Conservation (phyloP, 768 basidiomycete genomes). For the Grammothele lineata region DNA sequence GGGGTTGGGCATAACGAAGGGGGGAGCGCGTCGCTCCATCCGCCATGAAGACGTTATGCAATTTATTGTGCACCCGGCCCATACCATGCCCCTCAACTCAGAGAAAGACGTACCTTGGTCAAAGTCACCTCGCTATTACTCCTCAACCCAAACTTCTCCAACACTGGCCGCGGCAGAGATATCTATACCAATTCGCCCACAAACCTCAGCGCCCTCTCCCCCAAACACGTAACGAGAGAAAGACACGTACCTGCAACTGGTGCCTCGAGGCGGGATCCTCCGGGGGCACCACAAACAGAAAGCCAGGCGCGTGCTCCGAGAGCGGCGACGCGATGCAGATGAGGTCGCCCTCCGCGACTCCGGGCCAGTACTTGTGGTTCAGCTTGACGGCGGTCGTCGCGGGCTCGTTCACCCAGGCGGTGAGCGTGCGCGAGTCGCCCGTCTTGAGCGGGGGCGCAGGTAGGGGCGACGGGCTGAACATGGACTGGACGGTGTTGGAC, state of each 20-base stretch:
- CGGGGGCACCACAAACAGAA: conserved; percentile 66
- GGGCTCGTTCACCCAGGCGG: conserved; percentile 71
- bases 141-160: conserved; percentile 64
- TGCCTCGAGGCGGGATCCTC: conserved; percentile 59
- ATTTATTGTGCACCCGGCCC: no score
- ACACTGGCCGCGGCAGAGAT: conserved; percentile 68
- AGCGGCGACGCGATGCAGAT: conserved; percentile 46
- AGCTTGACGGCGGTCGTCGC: conserved; percentile 57
- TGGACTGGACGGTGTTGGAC: conserved; percentile 73
- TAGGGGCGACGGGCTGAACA: conserved; percentile 32
- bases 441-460: conserved; percentile 43
- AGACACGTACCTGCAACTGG: conserved; percentile 53
- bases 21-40: no score
- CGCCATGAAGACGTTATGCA: no score
- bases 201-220: neutral
- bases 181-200: no score
- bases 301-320: conserved; percentile 35
- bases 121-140: conserved; percentile 70
- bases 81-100: no score
- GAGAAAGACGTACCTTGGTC: conserved; percentile 51
- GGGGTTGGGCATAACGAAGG: no score
- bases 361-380: conserved; percentile 75
- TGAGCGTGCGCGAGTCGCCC: conserved; percentile 61
- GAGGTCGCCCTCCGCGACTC: conserved; percentile 73
- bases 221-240: neutral